Percentiles rank a stretch among this genome's conserved stretches.
phyloP scores from a whole-genome alignment of 768 basidiomycete genomes.

The Boletus rubescentipes region DNA sequence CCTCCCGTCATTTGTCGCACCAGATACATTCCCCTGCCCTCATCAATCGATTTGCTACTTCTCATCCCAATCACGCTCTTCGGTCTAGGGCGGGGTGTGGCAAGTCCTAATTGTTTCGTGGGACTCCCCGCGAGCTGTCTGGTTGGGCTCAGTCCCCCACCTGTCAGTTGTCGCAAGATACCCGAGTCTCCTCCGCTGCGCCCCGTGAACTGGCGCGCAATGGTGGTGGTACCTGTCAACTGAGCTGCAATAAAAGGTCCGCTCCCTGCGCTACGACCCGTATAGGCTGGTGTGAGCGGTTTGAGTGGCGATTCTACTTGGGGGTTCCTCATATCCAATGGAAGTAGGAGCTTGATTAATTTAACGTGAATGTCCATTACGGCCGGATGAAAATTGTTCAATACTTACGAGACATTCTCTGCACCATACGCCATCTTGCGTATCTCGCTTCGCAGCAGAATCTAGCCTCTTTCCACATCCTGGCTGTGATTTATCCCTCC shows the following conservation, averaged over 20 bases:
- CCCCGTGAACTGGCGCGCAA: slow-evolving; percentile 76
- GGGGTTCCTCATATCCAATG: slow-evolving; percentile 44
- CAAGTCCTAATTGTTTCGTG: slow-evolving; percentile 61
- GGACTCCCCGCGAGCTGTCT: slow-evolving; percentile 66
- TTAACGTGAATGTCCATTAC: slow-evolving; percentile 6
- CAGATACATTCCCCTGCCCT: slow-evolving; percentile 68
- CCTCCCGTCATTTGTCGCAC: slow-evolving; percentile 78
- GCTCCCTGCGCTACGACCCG: slow-evolving; percentile 36
- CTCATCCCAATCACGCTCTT: slow-evolving; percentile 78
- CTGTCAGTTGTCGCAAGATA: slow-evolving; percentile 58
- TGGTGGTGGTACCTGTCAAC: slow-evolving; percentile 66
- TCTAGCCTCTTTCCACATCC: slow-evolving; percentile 85
- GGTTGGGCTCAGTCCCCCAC: slow-evolving; percentile 64
- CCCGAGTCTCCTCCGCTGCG: slow-evolving; percentile 40
- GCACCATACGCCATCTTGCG: slow-evolving; percentile 75
- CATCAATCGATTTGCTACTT: slow-evolving; percentile 59
- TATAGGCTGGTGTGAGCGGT: slow-evolving; percentile 46
- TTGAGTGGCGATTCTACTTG: slow-evolving; percentile 54
- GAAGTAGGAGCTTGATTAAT: slow-evolving; percentile 53
- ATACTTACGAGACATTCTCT: slow-evolving; percentile 73
- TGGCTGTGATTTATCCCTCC: slow-evolving; percentile 55
- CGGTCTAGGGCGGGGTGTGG: slow-evolving; percentile 54
- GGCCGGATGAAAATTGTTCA: neutral
- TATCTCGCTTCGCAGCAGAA: slow-evolving; percentile 75
- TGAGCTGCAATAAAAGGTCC: slow-evolving; percentile 47